Evolutionary conservation across 2,329 filamentous ascomycete genomes (phyloP), one percentile per base, ranked within the genome.

Genomic region (Colletotrichum spinosum): DNA sequence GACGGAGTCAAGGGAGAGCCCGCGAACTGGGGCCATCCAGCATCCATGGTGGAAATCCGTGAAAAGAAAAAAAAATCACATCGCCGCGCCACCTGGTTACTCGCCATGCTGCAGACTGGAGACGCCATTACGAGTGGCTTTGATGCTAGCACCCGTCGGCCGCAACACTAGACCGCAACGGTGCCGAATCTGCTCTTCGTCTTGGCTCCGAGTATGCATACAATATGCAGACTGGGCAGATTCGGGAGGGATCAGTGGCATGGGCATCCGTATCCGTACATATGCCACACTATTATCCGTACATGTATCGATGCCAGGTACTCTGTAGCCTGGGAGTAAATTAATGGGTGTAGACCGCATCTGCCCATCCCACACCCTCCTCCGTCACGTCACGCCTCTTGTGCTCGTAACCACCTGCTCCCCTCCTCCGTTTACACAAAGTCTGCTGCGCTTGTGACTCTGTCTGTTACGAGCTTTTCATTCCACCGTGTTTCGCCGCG

Each of bases 41-140:
- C 25, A 25, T 13, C 17, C 11, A 46, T 17, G 25, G 41, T 11
- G 12, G n/a, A 55, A 55, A 34, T 44, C 15, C 52, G 25, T 41
- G n/a, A 45, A 55, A 55, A 55, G n/a, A 62, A 55, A 37, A 50
- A 57, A 46, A 48, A 60, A 9, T 8, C 46, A 49, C 17, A 25
- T 45, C 17, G 38, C 55, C 60, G 55, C 55, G 60, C 60, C 60
- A 64, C 60, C 38, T 49, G 35, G 25, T 25, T 25, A 25, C 25
- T 25, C 4, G 25, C 25, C 1, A 25, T 25, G 25, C 25, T 25
- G 25, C 25, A 25, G 25, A 25, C 2, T 48, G 56, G 49, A 50
- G 51, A 61, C 57, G 51, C 61, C 61, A 65, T 52, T 65, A 61
- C 61, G 57, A 55, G 50, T 61, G 51, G 61, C 61, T 55, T 50